Evolutionary conservation across 352 stramenopile species (phyloP), one percentile per base, ranked within the genome.

Genomic region (Phytophthora rubi): DNA sequence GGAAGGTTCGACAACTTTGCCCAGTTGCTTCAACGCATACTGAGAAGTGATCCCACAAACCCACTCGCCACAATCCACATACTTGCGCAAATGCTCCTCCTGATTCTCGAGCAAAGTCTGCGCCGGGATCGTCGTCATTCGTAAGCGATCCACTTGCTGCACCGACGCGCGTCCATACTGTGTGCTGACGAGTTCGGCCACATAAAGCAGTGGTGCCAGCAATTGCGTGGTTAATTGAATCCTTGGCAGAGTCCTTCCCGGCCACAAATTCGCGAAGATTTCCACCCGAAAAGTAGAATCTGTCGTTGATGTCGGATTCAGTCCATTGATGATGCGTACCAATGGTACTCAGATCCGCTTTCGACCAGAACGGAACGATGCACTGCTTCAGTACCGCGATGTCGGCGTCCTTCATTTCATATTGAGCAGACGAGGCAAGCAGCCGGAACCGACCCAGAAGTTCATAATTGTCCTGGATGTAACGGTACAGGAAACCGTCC

Each of bases 41-140:
- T 60, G 45, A 44, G 68, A 76, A 16, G 68, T 76, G 68, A 76
- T 68, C 68, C 64, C 68, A 61, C 55, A 70, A 44, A 54, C 12
- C 62, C 52, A 70, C 26, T 39, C 6, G 9, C 26, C 51, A 9
- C 4, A 52, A 10, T 55, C n/a, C 54, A 23, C 8, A 62, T 65
- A 70, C 62, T 70, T 57, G 5, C 5, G 15, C 62, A 44, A 63
- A 21, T 32, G 3, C 3, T 30, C 21, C 12, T 13, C 9, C 12
- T 51, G 13, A 6, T 62, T 26, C 21, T 8, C 28, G 3, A 30
- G 3, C 35, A 10, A 42, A 13, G 10, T 42, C 10, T 13, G 9
- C 5, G 44, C 42, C 21, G 26, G 26, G 44, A 63, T 45, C 30
- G 15, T 16, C 44, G 42, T 54, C 56, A 63, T 63, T 16, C 56